phyloP scores from a whole-genome alignment of 169 alveolate genomes.

The Plasmodium coatneyi region DNA sequence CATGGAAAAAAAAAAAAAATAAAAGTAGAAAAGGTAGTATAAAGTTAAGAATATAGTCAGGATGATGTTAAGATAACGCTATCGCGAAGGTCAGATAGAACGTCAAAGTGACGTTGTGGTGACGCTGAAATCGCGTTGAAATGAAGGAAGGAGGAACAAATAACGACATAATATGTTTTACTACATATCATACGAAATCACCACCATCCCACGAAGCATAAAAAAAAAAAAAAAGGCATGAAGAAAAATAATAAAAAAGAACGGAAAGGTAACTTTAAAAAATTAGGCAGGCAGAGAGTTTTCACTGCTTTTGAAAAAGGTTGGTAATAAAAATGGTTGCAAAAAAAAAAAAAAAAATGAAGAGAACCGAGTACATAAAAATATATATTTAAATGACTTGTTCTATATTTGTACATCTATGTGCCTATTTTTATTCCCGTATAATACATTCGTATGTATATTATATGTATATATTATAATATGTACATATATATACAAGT shows the following conservation, averaged over 20 bases:
- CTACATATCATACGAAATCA: background rate
- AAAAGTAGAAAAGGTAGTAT: background rate
- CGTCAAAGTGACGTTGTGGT: background rate
- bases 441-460: background rate
- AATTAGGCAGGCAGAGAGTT: background rate
- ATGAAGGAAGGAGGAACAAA: background rate
- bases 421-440: background rate
- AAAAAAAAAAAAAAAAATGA: background rate
- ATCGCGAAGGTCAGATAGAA: background rate
- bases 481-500: background rate
- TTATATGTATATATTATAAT: background rate
- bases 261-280: background rate
- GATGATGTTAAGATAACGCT: background rate
- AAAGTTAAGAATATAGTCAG: background rate
- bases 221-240: background rate
- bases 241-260: slow-evolving; percentile 3
- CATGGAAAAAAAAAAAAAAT: background rate
- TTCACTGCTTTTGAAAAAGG: background rate
- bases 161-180: background rate
- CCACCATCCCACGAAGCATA: background rate
- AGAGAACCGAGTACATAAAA: background rate
- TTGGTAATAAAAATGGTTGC: background rate
- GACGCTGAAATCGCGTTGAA: background rate
- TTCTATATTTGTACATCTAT: background rate
- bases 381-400: background rate